Conservation (phyloP, 305 asterid genomes). For the Salvia sclarea region DNA sequence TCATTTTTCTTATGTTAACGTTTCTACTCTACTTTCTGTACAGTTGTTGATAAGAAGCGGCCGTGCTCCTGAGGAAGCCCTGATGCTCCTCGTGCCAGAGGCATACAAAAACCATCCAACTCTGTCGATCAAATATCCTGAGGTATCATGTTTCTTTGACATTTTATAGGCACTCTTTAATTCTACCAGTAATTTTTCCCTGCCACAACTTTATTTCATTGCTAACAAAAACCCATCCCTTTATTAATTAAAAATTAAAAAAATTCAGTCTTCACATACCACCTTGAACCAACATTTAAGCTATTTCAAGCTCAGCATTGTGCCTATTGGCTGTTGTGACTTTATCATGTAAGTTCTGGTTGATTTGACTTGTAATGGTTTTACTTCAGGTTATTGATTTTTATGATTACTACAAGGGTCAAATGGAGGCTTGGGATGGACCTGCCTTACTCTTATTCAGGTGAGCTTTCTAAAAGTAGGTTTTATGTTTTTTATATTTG, state of each 20-base stretch:
- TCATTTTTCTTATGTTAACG: constrained; percentile 8
- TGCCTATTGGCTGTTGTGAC: neutral
- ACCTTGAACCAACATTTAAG: constrained; percentile 11
- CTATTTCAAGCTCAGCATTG: constrained; percentile 9
- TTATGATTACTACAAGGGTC: constrained; percentile 98
- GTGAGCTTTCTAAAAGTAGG: constrained; percentile 48
- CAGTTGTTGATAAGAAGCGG: constrained; percentile 96
- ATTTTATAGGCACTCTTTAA: constrained; percentile 29
- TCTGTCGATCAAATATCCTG: constrained; percentile 82
- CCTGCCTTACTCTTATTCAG: constrained; percentile 98
- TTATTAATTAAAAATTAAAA: neutral
- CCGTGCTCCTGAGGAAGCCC: constrained; percentile 91
- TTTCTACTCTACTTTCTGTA: constrained; percentile 33
- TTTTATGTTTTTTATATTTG: constrained; percentile 26
- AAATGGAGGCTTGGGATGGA: constrained; percentile 99
- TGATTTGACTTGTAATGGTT: constrained; percentile 34
- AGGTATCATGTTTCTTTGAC: constrained; percentile 51
- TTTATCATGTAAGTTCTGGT: constrained; percentile 27
- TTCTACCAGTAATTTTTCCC: constrained; percentile 19
- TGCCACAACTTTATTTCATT: constrained; percentile 10
- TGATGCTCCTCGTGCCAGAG: constrained; percentile 99
- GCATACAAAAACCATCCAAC: constrained; percentile 98
- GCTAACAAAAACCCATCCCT: constrained; percentile 1
- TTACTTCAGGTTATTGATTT: constrained; percentile 76
- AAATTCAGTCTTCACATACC: constrained; percentile 14